A percentile compares a stretch with the other conserved stretches of the same genome.
These are phyloP conservation scores for Penicillium sp. DNA, from an alignment of 2,329 filamentous ascomycete species.

Conservation along the genomic window DNA sequence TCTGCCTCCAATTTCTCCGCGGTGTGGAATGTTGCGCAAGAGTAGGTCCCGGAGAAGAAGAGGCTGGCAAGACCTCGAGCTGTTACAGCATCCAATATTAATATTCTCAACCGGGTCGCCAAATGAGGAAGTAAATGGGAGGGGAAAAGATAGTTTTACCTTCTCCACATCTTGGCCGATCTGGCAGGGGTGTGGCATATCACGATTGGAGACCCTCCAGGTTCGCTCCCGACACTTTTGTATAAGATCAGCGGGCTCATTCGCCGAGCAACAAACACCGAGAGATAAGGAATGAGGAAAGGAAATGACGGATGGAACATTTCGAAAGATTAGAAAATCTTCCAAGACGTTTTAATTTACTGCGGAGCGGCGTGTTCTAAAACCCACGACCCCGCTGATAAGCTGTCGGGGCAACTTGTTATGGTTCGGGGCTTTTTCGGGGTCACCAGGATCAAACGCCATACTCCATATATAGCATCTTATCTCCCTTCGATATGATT, in stretches of 20 bases:
- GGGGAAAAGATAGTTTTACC: constrained; percentile 20
- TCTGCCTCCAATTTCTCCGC: background rate
- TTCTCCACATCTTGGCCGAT: constrained; percentile 32
- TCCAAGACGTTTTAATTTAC: background rate
- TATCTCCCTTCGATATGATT: background rate
- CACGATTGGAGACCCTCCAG: background rate
- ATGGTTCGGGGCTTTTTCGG: background rate
- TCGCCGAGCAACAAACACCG: no score
- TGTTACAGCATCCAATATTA: constrained; percentile 8
- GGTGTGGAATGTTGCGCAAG: background rate
- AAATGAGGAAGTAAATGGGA: background rate
- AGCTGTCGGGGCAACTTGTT: background rate
- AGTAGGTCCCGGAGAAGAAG: background rate
- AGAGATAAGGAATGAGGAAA: background rate
- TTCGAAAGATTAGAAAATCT: background rate
- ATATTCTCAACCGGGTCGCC: background rate
- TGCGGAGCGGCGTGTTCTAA: background rate
- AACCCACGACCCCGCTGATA: constrained; percentile 12
- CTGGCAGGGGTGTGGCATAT: constrained; percentile 7
- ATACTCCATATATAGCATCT: background rate
- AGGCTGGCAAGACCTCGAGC: constrained; percentile 10
- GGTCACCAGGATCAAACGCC: background rate
- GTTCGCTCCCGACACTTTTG: background rate
- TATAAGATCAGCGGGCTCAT: background rate
- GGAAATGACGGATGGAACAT: background rate